phyloP scores from a whole-genome alignment of 495 filamentous ascomycete genomes.

The Aspergillus homomorphus region DNA sequence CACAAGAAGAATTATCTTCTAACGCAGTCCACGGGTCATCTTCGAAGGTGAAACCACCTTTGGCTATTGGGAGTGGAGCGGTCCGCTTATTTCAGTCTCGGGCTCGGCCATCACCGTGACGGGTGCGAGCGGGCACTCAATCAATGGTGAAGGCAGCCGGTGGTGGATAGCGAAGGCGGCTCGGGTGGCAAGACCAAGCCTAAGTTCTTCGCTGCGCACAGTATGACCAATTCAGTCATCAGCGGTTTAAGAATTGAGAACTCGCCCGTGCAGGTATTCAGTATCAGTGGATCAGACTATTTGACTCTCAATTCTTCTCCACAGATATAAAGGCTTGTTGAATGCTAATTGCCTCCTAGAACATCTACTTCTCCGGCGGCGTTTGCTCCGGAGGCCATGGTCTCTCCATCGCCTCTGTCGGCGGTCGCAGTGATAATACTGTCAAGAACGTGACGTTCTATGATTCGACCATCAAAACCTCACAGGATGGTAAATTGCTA shows the following conservation, averaged over 20 bases:
- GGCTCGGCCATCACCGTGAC: conserved; percentile 46
- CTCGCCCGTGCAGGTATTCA: conserved; percentile 56
- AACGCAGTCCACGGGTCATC: no score
- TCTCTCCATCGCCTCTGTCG: conserved; percentile 64
- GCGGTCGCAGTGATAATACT: conserved; percentile 56
- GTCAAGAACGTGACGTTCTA: conserved; percentile 55
- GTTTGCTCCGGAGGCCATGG: conserved; percentile 59
- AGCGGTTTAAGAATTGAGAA: conserved; percentile 49
- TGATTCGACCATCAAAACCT: conserved; percentile 50
- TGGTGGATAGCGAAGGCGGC: conserved; percentile 46
- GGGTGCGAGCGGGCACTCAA: conserved; percentile 35
- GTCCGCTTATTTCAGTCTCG: conserved; percentile 46
- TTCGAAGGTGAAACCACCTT: conserved; percentile 52
- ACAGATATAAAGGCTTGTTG: conserved; percentile 30
- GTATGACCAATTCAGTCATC: conserved; percentile 41
- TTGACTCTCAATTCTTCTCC: no score
- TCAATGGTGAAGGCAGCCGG: conserved; percentile 41
- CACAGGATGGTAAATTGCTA: conserved; percentile 31
- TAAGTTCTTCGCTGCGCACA: conserved; percentile 49
- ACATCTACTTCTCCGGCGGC: conserved; percentile 52
- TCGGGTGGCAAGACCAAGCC: conserved; percentile 53
- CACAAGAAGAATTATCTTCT: no score
- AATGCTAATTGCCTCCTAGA: no score
- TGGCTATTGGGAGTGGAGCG: conserved; percentile 52
- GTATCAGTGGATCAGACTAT: conserved; percentile 52